Percentiles rank a stretch among this genome's conserved stretches.
phyloP scores from a whole-genome alignment of 176 grass and related monocot species.

The Oryza coarctata region DNA sequence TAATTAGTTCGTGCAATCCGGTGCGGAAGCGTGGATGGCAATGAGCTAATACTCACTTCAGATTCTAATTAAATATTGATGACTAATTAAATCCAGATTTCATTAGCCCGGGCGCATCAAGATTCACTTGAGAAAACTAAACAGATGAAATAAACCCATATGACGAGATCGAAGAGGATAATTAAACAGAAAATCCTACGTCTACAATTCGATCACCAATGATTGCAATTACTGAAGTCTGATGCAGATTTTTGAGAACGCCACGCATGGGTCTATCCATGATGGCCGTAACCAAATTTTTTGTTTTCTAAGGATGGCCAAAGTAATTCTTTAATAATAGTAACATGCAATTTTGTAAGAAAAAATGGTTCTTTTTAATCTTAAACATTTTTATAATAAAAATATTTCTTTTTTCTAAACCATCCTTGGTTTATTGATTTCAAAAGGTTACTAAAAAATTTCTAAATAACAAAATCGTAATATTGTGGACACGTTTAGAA shows the following conservation, averaged over 20 bases:
- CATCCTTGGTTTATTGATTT: no score
- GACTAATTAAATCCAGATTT: no score
- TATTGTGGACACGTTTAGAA: no score
- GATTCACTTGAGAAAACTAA: neutral
- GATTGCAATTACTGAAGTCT: neutral
- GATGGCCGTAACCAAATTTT: neutral
- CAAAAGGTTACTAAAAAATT: no score
- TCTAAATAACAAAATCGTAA: no score
- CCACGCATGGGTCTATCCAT: neutral
- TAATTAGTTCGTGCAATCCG: no score
- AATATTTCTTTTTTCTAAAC: neutral
- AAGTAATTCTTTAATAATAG: no score
- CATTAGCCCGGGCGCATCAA: no score
- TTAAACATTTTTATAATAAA: neutral
- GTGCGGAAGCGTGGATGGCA: no score
- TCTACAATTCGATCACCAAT: neutral
- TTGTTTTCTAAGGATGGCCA: neutral
- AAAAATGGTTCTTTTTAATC: neutral
- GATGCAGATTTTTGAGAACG: neutral
- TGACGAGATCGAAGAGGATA: neutral
- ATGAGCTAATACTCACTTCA: no score
- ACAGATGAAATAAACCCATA: neutral
- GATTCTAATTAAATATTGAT: no score
- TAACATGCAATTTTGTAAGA: no score
- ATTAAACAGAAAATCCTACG: neutral